A percentile compares a stretch with the other conserved stretches of the same genome.
phyloP scores from a whole-genome alignment of 129 eudicot species.

The Helianthus tuberosus region DNA sequence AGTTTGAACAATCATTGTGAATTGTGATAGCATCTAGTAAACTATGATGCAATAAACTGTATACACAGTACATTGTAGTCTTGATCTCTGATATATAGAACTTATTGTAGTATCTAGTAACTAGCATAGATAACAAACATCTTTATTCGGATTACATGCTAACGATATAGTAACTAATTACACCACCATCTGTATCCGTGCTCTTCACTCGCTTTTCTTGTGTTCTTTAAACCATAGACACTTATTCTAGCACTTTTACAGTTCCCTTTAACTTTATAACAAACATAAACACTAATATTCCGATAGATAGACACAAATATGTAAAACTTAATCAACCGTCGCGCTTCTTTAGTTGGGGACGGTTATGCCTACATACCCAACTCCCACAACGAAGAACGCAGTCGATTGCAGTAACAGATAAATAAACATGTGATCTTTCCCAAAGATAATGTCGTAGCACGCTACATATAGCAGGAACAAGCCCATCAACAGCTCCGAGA shows the following conservation, averaged over 20 bases:
- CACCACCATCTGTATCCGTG: constrained; percentile 21
- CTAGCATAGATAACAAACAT: constrained; percentile 6
- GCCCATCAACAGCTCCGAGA: constrained; percentile 66
- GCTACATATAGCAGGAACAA: constrained; percentile 61
- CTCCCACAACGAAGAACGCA: constrained; percentile 72
- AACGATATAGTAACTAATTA: constrained; percentile 3
- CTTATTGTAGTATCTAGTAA: constrained; percentile 21
- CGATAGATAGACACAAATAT: constrained; percentile 21
- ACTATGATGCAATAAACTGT: constrained; percentile 3
- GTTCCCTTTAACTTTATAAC: constrained; percentile 13
- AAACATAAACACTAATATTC: constrained; percentile 10
- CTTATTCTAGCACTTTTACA: constrained; percentile 17
- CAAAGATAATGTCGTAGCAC: constrained; percentile 53
- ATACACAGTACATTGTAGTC: constrained; percentile 2
- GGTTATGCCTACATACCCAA: constrained; percentile 67
- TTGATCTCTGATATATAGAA: constrained; percentile 17
- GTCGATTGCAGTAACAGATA: constrained; percentile 68
- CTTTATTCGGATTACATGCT: constrained; percentile 24
- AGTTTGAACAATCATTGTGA: neutral
- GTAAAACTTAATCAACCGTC: neutral
- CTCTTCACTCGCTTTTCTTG: constrained; percentile 19
- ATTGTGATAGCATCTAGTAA: constrained; percentile 6
- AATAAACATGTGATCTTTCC: constrained; percentile 63
- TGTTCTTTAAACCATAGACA: constrained; percentile 19
- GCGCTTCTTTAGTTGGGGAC: constrained; percentile 41